These are phyloP conservation scores for Ophiostoma ulmi DNA, from an alignment of 2,329 filamentous ascomycete genomes.

Conservation along the genomic window DNA sequence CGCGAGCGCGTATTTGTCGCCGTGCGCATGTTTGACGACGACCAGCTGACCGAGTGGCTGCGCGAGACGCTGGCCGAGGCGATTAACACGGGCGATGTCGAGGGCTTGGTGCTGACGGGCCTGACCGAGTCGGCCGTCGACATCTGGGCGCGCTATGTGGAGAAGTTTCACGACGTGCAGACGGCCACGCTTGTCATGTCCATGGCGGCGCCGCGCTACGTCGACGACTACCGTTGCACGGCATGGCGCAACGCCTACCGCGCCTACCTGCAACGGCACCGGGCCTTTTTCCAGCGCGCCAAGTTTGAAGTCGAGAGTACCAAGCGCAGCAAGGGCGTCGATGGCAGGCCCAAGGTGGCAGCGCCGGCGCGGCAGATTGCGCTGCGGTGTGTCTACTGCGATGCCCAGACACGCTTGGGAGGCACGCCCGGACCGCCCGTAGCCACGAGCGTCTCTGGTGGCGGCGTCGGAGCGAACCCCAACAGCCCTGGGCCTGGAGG, in stretches of 20 bases:
- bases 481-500: not conserved
- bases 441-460: not conserved
- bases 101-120: slow-evolving; percentile 72
- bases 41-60: slow-evolving; percentile 62
- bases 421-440: slow-evolving; percentile 14
- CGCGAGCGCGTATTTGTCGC: slow-evolving; percentile 71
- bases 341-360: slow-evolving; percentile 56
- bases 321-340: slow-evolving; percentile 51
- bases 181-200: slow-evolving; percentile 71
- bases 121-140: slow-evolving; percentile 68
- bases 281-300: slow-evolving; percentile 66
- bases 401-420: slow-evolving; percentile 50
- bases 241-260: slow-evolving; percentile 70
- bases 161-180: slow-evolving; percentile 72
- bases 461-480: not conserved
- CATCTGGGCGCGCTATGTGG: slow-evolving; percentile 69
- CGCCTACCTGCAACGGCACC: slow-evolving; percentile 67
- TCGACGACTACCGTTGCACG: slow-evolving; percentile 68
- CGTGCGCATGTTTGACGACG: slow-evolving; percentile 59
- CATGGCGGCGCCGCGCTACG: slow-evolving; percentile 68
- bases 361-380: slow-evolving; percentile 65
- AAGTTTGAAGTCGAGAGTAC: slow-evolving; percentile 75
- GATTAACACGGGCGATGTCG: slow-evolving; percentile 63
- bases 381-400: slow-evolving; percentile 72
- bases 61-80: slow-evolving; percentile 57